Base-by-base conservation (phyloP, 805 yeast species). In the Myxozyma neglecta region DNA sequence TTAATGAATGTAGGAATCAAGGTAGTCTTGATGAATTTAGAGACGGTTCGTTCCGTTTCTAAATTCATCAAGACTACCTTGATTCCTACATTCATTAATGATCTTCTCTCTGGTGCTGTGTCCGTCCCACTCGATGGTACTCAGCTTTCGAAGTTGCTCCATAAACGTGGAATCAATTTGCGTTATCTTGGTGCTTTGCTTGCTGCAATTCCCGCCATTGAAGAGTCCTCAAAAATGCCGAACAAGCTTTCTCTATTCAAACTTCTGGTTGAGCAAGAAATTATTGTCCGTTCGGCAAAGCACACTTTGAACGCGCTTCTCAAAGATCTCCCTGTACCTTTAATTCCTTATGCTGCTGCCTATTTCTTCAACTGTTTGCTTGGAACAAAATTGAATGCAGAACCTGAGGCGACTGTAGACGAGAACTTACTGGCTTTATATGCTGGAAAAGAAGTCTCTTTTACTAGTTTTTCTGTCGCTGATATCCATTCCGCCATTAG, bases 151-250 rank as follows among this genome's bases (percentile, higher is more conserved):
- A 77, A 80, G 46, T 72, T 80, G 56, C 75, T 93, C 75, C 99
- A 94, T 74, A 83, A 82, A 65, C 78, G 80, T 58, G 99, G 99
- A 79, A 85, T 93, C 73, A 92, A 90, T 74, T 72, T 92, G 75
- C 87, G 98, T 77, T 93, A 93, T 72, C 80, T 93, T 70, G 97
- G 97, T 62, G 74, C 70, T 16, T 39, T 63, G 11, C 42, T 51
- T 16, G 59, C 42, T 13, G 55, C 51, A 13, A 39, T 53, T 10
- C 16, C 39, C 10, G 40, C 32, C n/a, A 39, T 75, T 70, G 61
- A 69, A 72, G 18, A 75, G 72, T 35, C 42, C 2, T 39, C 53
- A 34, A 35, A 45, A 34, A 63, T 74, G 72, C 71, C 72, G 34
- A 69, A 73, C n/a, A 70, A 74, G 45, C 76, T 75, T 45, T 75